phyloP scores from a whole-genome alignment of 1,284 basidiomycete genomes.

The Ustilago bromivora region DNA sequence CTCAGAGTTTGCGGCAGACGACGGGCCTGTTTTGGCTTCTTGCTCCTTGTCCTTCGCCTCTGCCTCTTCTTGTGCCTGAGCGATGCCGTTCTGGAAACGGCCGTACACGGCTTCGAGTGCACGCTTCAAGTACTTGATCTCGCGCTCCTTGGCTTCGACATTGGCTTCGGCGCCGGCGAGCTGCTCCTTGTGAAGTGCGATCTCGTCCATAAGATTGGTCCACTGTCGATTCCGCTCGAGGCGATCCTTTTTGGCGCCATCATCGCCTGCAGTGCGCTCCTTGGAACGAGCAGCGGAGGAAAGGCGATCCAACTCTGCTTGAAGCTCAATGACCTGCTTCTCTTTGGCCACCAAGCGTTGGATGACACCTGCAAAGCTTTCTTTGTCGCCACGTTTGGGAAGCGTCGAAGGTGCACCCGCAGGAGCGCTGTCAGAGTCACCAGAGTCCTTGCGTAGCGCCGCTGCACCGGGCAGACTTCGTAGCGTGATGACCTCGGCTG shows the following conservation, averaged over 20 bases:
- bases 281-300: constrained; percentile 37
- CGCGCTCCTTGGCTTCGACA: constrained; percentile 77
- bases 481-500: constrained; percentile 77
- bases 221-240: constrained; percentile 82
- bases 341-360: constrained; percentile 86
- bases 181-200: constrained; percentile 78
- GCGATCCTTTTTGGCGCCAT: constrained; percentile 78
- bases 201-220: constrained; percentile 81
- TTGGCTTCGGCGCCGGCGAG: constrained; percentile 74
- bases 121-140: constrained; percentile 81
- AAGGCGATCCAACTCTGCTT: constrained; percentile 77
- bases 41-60: constrained; percentile 41
- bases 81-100: constrained; percentile 74
- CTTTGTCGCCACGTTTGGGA: constrained; percentile 50
- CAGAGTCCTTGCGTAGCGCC: constrained; percentile 25
- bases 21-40: constrained; percentile 13
- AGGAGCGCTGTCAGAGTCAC: constrained; percentile 16
- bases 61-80: constrained; percentile 69
- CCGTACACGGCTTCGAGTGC: constrained; percentile 86
- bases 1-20: constrained; percentile 26
- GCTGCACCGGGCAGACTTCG: constrained; percentile 72
- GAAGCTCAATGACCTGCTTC: constrained; percentile 81
- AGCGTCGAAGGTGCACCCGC: constrained; percentile 27
- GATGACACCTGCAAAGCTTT: constrained; percentile 80
- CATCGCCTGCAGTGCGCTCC: constrained; percentile 51